phyloP scores from a whole-genome alignment of 2,329 filamentous ascomycete genomes.

The Fusarium sp. region DNA sequence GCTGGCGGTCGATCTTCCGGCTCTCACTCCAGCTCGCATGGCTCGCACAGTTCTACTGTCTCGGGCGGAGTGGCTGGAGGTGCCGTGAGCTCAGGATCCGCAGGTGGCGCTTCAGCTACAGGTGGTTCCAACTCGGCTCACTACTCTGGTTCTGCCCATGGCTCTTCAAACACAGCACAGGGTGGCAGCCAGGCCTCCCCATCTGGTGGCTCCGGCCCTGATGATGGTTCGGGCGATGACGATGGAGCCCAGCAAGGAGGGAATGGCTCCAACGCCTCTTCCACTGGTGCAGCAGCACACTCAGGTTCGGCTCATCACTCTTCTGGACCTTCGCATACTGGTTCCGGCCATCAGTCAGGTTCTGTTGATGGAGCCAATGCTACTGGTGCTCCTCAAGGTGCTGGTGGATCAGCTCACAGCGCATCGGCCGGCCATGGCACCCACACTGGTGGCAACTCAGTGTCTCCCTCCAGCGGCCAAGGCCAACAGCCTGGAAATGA shows the following conservation, averaged over 20 bases:
- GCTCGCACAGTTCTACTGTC: not conserved
- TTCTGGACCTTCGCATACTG: not conserved
- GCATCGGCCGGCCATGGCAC: not conserved
- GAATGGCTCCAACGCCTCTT: not conserved
- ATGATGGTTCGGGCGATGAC: not conserved
- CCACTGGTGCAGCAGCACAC: not conserved
- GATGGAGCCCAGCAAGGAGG: not conserved
- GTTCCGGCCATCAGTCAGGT: not conserved
- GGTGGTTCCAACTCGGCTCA: not conserved
- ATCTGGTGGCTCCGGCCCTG: not conserved
- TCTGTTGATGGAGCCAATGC: too few relatives aligned
- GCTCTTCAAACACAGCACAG: not conserved
- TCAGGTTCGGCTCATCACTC: not conserved
- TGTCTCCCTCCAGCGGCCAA: not conserved
- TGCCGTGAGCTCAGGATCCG: not conserved
- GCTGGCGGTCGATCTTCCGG: not conserved
- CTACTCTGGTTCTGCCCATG: not conserved
- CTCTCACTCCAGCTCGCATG: not conserved
- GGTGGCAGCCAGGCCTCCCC: not conserved
- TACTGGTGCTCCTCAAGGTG: not conserved
- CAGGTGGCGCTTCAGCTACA: not conserved
- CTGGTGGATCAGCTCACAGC: not conserved
- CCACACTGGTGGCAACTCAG: not conserved
- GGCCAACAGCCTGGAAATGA: not conserved
- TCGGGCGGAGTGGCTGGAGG: not conserved